Conservation (phyloP, 2,329 filamentous ascomycete species). For the Sclerotinia trifoliorum region DNA sequence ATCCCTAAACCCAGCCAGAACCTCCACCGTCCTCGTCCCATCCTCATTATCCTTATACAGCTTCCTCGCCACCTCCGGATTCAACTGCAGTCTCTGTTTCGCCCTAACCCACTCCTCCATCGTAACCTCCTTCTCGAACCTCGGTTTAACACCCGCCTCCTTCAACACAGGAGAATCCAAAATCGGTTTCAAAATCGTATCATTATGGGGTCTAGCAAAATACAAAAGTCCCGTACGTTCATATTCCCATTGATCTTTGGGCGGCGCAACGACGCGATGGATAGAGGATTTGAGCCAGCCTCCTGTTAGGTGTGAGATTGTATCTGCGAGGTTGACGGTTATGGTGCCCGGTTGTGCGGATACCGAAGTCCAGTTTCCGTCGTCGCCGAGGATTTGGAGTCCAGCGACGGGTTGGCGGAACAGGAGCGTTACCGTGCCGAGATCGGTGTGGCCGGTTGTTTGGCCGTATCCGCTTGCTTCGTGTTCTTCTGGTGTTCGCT, state of each 20-base stretch:
- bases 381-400: constrained; percentile 53
- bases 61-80: constrained; percentile 39
- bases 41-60: constrained; percentile 41
- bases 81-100: constrained; percentile 42
- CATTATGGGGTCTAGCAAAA: constrained; percentile 43
- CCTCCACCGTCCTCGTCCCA: constrained; percentile 41
- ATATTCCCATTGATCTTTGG: constrained; percentile 42
- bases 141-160: constrained; percentile 34
- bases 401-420: constrained; percentile 59
- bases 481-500: constrained; percentile 50
- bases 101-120: constrained; percentile 48
- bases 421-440: constrained; percentile 55
- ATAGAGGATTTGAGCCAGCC: constrained; percentile 48
- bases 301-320: constrained; percentile 49
- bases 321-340: constrained; percentile 53
- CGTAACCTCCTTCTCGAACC: constrained; percentile 45
- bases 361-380: constrained; percentile 52
- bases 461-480: constrained; percentile 47
- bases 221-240: constrained; percentile 48
- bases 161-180: constrained; percentile 38
- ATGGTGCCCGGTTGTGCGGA: constrained; percentile 50
- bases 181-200: constrained; percentile 37
- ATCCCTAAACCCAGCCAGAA: constrained; percentile 41
- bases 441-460: constrained; percentile 53
- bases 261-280: constrained; percentile 42